Evolutionary conservation across 768 basidiomycete species (phyloP).

Genomic region (Naganishia onofrii): DNA sequence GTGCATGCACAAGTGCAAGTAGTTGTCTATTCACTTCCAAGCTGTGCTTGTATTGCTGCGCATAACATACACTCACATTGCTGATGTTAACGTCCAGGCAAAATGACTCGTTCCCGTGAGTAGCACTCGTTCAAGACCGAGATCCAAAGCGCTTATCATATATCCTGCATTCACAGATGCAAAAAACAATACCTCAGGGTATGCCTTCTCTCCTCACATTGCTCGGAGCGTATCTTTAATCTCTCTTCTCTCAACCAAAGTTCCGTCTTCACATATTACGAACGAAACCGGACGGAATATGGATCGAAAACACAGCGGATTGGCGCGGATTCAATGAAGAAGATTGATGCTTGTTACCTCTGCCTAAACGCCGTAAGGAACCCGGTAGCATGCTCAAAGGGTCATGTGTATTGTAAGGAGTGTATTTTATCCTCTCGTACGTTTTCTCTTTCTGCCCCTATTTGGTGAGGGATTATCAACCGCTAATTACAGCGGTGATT

Average conservation of each 20-base stretch:
- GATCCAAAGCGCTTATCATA: conserved; percentile 25
- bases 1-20: neutral
- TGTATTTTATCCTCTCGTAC: conserved; percentile 74
- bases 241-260: neutral
- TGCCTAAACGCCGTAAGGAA: conserved; percentile 81
- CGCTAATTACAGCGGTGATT: too few relatives aligned
- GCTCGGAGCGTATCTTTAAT: neutral
- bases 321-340: conserved; percentile 88
- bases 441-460: neutral
- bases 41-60: too few relatives aligned
- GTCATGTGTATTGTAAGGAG: conserved; percentile 94
- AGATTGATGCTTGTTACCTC: conserved; percentile 84
- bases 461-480: neutral
- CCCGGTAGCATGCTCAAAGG: conserved; percentile 75
- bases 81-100: too few relatives aligned
- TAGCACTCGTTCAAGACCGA: conserved; percentile 22
- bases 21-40: too few relatives aligned
- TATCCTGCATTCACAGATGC: conserved; percentile 30
- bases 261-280: conserved; percentile 36
- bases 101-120: conserved; percentile 21
- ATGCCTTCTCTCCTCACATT: neutral
- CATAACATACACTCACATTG: too few relatives aligned
- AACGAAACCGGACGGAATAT: conserved; percentile 42
- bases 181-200: conserved; percentile 32
- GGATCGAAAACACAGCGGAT: conserved; percentile 52